These are phyloP conservation scores for Starmerella khaoyaiensis DNA, from an alignment of 805 yeast species.

Conservation along the genomic window DNA sequence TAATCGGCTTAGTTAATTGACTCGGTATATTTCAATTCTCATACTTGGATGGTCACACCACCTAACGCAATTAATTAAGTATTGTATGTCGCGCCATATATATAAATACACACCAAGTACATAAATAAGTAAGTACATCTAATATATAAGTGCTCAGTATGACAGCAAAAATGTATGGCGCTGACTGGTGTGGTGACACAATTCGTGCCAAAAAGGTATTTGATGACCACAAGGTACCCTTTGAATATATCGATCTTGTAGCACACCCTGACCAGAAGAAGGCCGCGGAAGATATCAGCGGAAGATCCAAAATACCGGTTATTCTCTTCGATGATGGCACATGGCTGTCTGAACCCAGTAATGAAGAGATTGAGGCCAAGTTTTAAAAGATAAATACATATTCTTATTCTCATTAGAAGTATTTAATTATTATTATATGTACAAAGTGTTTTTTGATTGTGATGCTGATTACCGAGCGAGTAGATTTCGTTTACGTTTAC, in stretches of 20 bases:
- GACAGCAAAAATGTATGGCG: constrained; percentile 22
- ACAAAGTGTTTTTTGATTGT: too few species aligned
- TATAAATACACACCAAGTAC: not conserved
- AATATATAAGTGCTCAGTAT: too few species aligned
- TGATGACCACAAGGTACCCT: constrained; percentile 10
- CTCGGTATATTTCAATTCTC: too few species aligned
- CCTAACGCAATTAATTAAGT: too few species aligned
- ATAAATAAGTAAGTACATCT: not conserved
- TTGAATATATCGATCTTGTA: constrained; percentile 20
- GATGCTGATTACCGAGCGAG: not conserved
- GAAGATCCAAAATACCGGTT: constrained; percentile 20
- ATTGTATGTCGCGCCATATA: too few species aligned
- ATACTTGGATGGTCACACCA: too few species aligned
- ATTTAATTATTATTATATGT: not conserved
- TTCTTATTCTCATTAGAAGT: not conserved
- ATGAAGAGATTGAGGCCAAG: constrained; percentile 17
- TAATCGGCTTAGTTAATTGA: too few species aligned
- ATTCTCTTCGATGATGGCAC: constrained; percentile 18
- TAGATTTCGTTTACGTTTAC: constrained; percentile 25
- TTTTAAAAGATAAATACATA: not conserved
- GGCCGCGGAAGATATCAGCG: constrained; percentile 16
- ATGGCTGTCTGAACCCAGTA: constrained; percentile 20
- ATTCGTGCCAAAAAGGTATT: constrained; percentile 18
- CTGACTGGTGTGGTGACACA: constrained; percentile 24
- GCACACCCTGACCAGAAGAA: constrained; percentile 19